Percentiles rank a stretch among this genome's conserved stretches.
Evolutionary conservation across 2,329 filamentous ascomycete genomes (phyloP).

Genomic region (Sporothrix protearum): DNA sequence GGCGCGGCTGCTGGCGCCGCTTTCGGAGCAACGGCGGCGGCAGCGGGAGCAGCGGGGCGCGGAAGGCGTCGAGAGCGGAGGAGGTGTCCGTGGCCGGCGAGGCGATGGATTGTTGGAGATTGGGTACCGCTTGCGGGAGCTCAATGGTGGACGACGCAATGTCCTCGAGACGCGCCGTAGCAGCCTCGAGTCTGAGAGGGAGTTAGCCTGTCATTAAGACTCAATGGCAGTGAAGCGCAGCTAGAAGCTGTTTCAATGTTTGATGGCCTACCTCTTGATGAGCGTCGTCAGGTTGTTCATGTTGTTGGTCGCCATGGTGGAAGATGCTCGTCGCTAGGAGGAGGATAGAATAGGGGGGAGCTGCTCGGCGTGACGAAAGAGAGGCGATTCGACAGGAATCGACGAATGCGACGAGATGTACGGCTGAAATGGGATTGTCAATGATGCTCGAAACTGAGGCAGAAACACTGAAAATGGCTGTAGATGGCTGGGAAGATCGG

Average conservation of each 20-base stretch:
- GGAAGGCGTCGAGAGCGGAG: slow-evolving; percentile 34
- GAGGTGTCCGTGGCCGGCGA: slow-evolving; percentile 35
- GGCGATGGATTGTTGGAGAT: slow-evolving; percentile 42
- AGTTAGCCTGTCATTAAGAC: slow-evolving; percentile 44
- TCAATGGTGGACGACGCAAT: slow-evolving; percentile 76
- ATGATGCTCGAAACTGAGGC: neutral
- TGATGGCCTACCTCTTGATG: slow-evolving; percentile 80
- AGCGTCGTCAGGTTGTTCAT: slow-evolving; percentile 97
- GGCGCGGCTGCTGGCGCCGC: slow-evolving; percentile 38
- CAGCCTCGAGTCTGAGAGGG: slow-evolving; percentile 78
- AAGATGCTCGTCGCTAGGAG: slow-evolving; percentile 18
- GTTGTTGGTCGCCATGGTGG: slow-evolving; percentile 68
- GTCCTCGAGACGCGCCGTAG: slow-evolving; percentile 92
- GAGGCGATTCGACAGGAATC: neutral
- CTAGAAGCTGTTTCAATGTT: neutral
- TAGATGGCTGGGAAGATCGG: neutral
- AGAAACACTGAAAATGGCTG: neutral
- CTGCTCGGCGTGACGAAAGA: neutral
- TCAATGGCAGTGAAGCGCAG: neutral
- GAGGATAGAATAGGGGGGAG: neutral
- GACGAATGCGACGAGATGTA: neutral
- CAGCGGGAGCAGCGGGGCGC: slow-evolving; percentile 38
- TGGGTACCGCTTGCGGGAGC: slow-evolving; percentile 50
- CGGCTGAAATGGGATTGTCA: neutral
- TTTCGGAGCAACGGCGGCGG: slow-evolving; percentile 41